Evolutionary conservation across 2,329 filamentous ascomycete species (phyloP).

Genomic region (Alternaria consortialis): DNA sequence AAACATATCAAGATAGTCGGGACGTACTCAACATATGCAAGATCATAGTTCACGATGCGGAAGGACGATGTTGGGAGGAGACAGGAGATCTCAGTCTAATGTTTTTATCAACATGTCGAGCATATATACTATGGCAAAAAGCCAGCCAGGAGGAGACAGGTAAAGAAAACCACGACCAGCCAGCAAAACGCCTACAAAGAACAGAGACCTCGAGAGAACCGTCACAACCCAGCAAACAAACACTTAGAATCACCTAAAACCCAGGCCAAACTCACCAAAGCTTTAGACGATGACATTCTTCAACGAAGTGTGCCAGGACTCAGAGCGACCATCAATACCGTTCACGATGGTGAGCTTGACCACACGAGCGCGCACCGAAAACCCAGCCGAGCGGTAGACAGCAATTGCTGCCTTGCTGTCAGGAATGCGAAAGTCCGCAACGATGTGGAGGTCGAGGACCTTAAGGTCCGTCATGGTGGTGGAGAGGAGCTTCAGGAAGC

Average conservation of each 20-base stretch:
- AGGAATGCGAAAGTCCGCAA: slow-evolving; percentile 3
- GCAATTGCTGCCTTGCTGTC: slow-evolving; percentile 1
- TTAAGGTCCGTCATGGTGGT: slow-evolving; percentile 5
- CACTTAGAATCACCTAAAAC: too few species aligned
- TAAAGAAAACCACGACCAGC: background rate
- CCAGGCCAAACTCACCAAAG: too few species aligned
- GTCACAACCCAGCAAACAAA: background rate
- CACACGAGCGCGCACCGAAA: slow-evolving; percentile 14
- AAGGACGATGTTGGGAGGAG: background rate
- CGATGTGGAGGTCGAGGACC: slow-evolving; percentile 18
- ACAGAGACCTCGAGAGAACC: too few species aligned
- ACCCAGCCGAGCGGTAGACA: slow-evolving; percentile 10
- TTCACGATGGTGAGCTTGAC: slow-evolving; percentile 9
- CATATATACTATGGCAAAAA: background rate
- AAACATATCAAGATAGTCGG: background rate
- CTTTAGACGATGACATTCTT: background rate
- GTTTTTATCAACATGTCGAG: background rate
- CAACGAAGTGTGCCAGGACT: slow-evolving; percentile 1
- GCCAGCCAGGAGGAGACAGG: background rate
- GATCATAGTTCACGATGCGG: background rate
- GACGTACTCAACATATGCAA: background rate
- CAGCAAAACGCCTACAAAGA: background rate
- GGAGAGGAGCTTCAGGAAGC: slow-evolving; percentile 18
- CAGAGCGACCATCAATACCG: too few species aligned
- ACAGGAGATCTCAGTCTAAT: background rate